Evolutionary conservation across 441 rosid genomes (phyloP), one percentile per base, ranked within the genome.

Genomic region (Raphanus hybrid): DNA sequence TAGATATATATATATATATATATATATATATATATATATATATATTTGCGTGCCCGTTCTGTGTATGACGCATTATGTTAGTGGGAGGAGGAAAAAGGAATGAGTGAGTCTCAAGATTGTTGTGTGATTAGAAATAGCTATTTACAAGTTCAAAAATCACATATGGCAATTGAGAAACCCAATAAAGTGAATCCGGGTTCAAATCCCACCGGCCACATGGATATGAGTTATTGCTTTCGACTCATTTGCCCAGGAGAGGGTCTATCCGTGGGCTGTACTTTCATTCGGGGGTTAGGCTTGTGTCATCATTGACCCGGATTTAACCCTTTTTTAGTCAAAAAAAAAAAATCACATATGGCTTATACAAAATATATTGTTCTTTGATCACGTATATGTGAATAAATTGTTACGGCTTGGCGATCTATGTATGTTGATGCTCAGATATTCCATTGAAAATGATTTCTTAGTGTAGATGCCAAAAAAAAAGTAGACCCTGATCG

Each of bases 81-180:
- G 77, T 80, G 76, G 76, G 57, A 58, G 75, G 71, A 54, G 75
- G 64, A 79, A 75, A 69, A 70, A 64, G 81, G 37, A 70, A 64
- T 29, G 69, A 74, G 78, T 79, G 57, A 69, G 64, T 5, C 41
- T 70, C 77, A 80, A 80, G 82, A 59, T 75, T 80, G 79, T 75
- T 75, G 65, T 41, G 41, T 71, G 64, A 70, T 75, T 48, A 57
- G 62, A 64, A 48, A 64, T 16, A 70, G 18, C 64, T 59, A 70
- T 70, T 68, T 54, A 29, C 54, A 62, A 72, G 48, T 32, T 37
- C 5, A 59, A 57, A 29, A 32, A 6, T 18, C 12, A 59, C 68
- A 34, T 64, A 27, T 70, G 70, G 71, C 34, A 18, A 18, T 18
- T 18, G 20, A 18, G 20, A 18, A 18, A 18, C 20, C 20, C 20